Evolutionary conservation across 176 grass and related monocot species (phyloP).

Genomic region (Canna indica): DNA sequence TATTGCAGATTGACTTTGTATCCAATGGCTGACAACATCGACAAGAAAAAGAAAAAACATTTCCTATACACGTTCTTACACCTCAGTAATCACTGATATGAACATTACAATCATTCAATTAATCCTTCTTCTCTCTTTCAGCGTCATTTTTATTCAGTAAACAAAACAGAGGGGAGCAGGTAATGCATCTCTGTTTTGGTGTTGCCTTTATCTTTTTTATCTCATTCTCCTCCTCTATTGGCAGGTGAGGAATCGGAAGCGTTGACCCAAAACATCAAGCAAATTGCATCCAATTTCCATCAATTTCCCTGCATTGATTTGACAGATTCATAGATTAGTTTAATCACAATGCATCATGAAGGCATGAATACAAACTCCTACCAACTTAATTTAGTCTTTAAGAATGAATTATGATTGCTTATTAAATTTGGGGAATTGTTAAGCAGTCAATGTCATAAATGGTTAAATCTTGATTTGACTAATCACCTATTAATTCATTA

Average conservation of each 20-base stretch:
- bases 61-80: slow-evolving; percentile 7
- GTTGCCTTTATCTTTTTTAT: neutral
- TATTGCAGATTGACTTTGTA: slow-evolving; percentile 8
- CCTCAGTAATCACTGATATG: neutral
- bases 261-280: slow-evolving; percentile 38
- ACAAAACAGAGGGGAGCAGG: neutral
- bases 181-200: too few relatives aligned
- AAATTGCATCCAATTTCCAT: slow-evolving; percentile 57
- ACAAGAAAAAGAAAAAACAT: neutral
- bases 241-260: slow-evolving; percentile 38
- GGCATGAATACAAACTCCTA: neutral
- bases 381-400: neutral
- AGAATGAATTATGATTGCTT: neutral
- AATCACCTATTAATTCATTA: too few relatives aligned
- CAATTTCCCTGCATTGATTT: slow-evolving; percentile 47
- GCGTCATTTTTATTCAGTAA: neutral
- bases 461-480: neutral
- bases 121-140: neutral
- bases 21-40: neutral
- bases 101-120: slow-evolving; percentile 6
- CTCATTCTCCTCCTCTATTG: slow-evolving; percentile 12
- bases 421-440: neutral
- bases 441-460: neutral
- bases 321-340: neutral
- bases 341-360: too few relatives aligned